Conservation (phyloP, 345 rosid species). For the Durio zibethinus region DNA sequence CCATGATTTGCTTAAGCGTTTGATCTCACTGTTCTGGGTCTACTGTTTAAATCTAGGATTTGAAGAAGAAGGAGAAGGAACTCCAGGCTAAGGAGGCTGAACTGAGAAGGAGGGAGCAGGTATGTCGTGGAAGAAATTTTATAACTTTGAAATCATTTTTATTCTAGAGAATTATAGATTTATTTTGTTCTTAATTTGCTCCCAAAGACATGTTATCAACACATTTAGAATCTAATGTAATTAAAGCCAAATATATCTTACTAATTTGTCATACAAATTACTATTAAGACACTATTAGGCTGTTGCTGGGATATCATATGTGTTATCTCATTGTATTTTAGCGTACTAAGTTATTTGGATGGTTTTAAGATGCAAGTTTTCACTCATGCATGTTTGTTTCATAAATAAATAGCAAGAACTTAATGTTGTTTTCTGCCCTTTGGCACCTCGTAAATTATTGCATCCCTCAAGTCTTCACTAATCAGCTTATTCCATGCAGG, state of each 20-base stretch:
- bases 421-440: neutral
- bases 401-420: neutral
- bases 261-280: neutral
- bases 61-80: conserved; percentile 86
- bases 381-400: neutral
- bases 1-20: neutral
- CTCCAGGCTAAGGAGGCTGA: conserved; percentile 98
- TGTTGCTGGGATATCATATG: neutral
- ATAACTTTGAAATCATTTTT: conserved; percentile 1
- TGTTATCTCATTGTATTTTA: neutral
- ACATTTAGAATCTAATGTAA: neutral
- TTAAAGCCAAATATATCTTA: neutral
- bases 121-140: conserved; percentile 21
- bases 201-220: neutral
- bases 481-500: conserved; percentile 42
- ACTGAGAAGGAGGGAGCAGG: conserved; percentile 87
- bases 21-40: conserved; percentile 22
- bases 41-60: conserved; percentile 48
- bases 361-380: neutral
- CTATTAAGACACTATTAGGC: neutral
- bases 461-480: neutral
- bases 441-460: neutral
- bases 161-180: neutral
- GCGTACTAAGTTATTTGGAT: neutral
- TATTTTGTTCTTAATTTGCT: neutral